Conservation (phyloP, 1,284 basidiomycete genomes). For the Singerocomus rubriflavus region DNA sequence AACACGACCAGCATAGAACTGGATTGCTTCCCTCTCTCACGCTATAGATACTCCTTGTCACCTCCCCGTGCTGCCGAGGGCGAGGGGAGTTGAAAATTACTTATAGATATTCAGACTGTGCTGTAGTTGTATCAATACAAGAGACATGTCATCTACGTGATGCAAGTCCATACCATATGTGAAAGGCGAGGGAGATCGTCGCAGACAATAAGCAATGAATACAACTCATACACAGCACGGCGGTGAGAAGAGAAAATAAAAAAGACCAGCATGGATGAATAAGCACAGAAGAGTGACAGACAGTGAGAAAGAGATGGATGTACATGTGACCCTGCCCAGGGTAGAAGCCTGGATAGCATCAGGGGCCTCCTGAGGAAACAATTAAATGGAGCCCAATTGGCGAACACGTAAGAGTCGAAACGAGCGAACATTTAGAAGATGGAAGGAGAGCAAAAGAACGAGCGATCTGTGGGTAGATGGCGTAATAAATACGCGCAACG, state of each 20-base stretch:
- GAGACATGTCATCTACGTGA: background rate
- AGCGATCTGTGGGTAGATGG: slow-evolving; percentile 10
- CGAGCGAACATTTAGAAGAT: background rate
- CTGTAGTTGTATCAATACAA: slow-evolving; percentile 22
- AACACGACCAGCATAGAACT: slow-evolving; percentile 23
- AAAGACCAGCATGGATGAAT: background rate
- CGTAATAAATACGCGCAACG: slow-evolving; percentile 13
- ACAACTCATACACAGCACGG: slow-evolving; percentile 10
- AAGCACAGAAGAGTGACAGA: slow-evolving; percentile 5
- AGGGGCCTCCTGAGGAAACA: background rate
- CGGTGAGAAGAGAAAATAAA: background rate
- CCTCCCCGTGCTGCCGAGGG: too few species aligned
- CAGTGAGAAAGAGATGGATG: slow-evolving; percentile 1
- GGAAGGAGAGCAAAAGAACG: background rate
- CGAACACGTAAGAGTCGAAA: background rate
- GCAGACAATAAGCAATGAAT: background rate
- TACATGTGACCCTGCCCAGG: slow-evolving; percentile 6
- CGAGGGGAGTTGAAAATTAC: too few species aligned
- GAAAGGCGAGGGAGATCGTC: background rate
- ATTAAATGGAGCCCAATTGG: too few species aligned
- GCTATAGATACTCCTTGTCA: slow-evolving; percentile 13
- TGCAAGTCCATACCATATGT: background rate
- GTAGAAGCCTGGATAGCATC: slow-evolving; percentile 12
- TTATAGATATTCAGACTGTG: slow-evolving; percentile 16
- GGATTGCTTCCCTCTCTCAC: background rate